Evolutionary conservation across 2,329 filamentous ascomycete genomes (phyloP).

Genomic region (Aureobasidium vineae): DNA sequence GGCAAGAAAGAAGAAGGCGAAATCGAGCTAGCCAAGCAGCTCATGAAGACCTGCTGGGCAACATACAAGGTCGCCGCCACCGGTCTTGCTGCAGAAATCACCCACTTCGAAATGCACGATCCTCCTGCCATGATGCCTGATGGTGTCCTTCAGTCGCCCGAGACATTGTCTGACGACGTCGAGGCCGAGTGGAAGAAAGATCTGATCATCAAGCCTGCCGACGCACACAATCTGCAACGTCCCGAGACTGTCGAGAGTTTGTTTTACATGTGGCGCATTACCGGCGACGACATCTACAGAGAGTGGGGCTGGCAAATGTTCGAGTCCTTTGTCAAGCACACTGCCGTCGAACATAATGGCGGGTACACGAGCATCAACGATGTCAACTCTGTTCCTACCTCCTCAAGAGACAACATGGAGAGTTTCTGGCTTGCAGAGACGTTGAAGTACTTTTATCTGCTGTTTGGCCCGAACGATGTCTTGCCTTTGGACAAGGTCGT

Average conservation of each 20-base stretch:
- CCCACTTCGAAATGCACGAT: slow-evolving; percentile 75
- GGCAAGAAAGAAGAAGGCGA: slow-evolving; percentile 77
- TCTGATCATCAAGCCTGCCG: slow-evolving; percentile 74
- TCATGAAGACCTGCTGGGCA: slow-evolving; percentile 97
- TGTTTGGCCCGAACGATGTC: slow-evolving; percentile 82
- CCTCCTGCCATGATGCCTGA: slow-evolving; percentile 63
- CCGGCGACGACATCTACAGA: slow-evolving; percentile 80
- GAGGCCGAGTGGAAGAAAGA: slow-evolving; percentile 71
- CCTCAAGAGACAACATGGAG: slow-evolving; percentile 87
- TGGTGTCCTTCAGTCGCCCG: slow-evolving; percentile 47
- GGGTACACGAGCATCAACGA: slow-evolving; percentile 81
- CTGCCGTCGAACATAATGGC: slow-evolving; percentile 70
- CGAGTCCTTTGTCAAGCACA: slow-evolving; percentile 82
- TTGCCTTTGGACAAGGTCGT: slow-evolving; percentile 84
- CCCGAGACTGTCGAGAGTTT: slow-evolving; percentile 96
- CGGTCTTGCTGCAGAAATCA: slow-evolving; percentile 91
- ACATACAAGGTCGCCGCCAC: slow-evolving; percentile 92
- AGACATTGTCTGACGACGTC: slow-evolving; percentile 46
- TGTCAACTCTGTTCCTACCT: slow-evolving; percentile 69
- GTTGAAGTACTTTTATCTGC: slow-evolving; percentile 93
- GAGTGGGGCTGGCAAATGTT: slow-evolving; percentile 99
- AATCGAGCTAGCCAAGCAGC: slow-evolving; percentile 79
- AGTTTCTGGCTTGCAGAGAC: slow-evolving; percentile 99
- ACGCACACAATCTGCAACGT: slow-evolving; percentile 88
- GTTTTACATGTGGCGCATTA: slow-evolving; percentile 99